Evolutionary conservation across 106 monocot genomes (phyloP), one percentile per base, ranked within the genome.

Genomic region (Posidonia australis): DNA sequence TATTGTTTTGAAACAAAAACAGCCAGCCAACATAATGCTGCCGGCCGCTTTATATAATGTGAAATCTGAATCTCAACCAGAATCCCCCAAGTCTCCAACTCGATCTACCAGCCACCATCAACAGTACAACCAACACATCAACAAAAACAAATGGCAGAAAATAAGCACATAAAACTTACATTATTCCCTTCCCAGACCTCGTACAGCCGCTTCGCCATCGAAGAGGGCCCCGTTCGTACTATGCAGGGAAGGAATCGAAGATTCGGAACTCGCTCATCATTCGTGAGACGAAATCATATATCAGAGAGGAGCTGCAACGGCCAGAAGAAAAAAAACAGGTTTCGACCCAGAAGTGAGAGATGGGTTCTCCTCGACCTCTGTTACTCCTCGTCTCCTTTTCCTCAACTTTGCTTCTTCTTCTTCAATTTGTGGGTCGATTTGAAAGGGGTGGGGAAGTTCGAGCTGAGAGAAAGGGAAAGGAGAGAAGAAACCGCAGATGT

Each of bases 181-280:
- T 60, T 60, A 36, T 18, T 70, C 30, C 70, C 60, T 51, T 70
- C 60, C 70, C 70, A 70, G 27, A 27, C 70, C 20, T 60, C 28
- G 70, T 70, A 69, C 43, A 69, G n/a, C 9, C 69, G 57, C 56
- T 69, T 69, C 41, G 43, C 69, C 69, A 69, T 69, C n/a, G n/a
- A n/a, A n/a, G n/a, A n/a, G n/a, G n/a, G n/a, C n/a, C n/a, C n/a
- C n/a, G n/a, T n/a, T n/a, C n/a, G n/a, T n/a, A n/a, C n/a, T n/a
- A n/a, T n/a, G n/a, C n/a, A n/a, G n/a, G n/a, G n/a, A n/a, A n/a
- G n/a, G n/a, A n/a, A n/a, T n/a, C n/a, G n/a, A n/a, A n/a, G n/a
- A n/a, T n/a, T n/a, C n/a, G n/a, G n/a, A n/a, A 7, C 36, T 36
- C 28, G 64, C 25, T 0, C 60, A 18, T 60, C 32, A 5, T 19